Percentiles rank a stretch among this genome's conserved stretches.
Conservation (phyloP, 2,329 filamentous ascomycete genomes). For the Dactylellina haptotyla region DNA sequence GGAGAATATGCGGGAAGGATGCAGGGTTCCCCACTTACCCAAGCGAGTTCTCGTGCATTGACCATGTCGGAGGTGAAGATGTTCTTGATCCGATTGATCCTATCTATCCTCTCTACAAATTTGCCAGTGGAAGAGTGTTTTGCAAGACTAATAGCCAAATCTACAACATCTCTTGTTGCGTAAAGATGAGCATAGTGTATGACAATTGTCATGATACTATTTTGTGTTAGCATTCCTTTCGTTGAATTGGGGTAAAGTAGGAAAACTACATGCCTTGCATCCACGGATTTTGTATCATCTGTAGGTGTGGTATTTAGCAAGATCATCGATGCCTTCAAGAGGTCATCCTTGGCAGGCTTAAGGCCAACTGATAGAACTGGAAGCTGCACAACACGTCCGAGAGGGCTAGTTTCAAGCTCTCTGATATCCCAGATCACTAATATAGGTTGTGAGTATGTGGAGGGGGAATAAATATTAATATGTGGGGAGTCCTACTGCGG, state of each 20-base stretch:
- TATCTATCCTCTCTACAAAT: slow-evolving; percentile 53
- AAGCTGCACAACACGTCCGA: slow-evolving; percentile 53
- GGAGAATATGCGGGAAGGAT: slow-evolving; percentile 15
- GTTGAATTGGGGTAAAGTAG: slow-evolving; percentile 4
- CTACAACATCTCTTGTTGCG: slow-evolving; percentile 52
- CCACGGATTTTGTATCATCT: slow-evolving; percentile 52
- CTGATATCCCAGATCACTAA: slow-evolving; percentile 58
- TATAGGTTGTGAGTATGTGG: slow-evolving; percentile 8
- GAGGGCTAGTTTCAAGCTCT: slow-evolving; percentile 57
- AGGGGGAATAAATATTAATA: background rate
- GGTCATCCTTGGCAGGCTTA: slow-evolving; percentile 57
- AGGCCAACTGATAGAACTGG: slow-evolving; percentile 56
- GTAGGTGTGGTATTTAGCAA: slow-evolving; percentile 55
- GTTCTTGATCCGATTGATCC: slow-evolving; percentile 55
- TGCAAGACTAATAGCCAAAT: slow-evolving; percentile 34
- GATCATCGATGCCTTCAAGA: slow-evolving; percentile 55
- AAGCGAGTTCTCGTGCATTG: slow-evolving; percentile 57
- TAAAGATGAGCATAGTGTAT: slow-evolving; percentile 58
- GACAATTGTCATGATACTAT: slow-evolving; percentile 56
- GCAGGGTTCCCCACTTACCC: slow-evolving; percentile 46
- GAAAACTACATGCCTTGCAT: slow-evolving; percentile 49
- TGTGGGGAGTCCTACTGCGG: slow-evolving; percentile 43
- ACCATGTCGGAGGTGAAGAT: slow-evolving; percentile 56
- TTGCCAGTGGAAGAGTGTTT: slow-evolving; percentile 37
- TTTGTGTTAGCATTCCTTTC: slow-evolving; percentile 9